phyloP scores from a whole-genome alignment of 176 grass and related monocot genomes.

The Poa pratensis region DNA sequence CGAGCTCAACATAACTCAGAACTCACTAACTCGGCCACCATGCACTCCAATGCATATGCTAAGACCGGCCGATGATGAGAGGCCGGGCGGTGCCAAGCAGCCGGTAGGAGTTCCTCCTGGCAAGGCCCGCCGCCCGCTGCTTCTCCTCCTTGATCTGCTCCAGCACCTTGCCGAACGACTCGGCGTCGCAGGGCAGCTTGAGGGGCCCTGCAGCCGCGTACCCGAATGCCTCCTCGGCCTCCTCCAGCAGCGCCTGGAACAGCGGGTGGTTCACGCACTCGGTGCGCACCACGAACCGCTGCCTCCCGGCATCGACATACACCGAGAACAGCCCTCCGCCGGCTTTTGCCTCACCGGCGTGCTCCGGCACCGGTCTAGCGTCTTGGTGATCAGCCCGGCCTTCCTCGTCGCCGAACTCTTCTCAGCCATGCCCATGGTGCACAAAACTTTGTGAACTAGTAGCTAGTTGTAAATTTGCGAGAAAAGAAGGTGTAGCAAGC shows the following conservation, averaged over 20 bases:
- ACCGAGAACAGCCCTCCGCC: constrained; percentile 53
- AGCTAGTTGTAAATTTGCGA: background rate
- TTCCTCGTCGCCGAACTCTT: constrained; percentile 25
- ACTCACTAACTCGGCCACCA: background rate
- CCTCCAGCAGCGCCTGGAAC: constrained; percentile 57
- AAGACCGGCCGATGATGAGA: background rate
- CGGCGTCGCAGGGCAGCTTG: constrained; percentile 58
- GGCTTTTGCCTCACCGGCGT: background rate
- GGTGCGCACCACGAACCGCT: constrained; percentile 60
- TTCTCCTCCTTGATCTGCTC: constrained; percentile 57
- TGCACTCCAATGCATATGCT: background rate
- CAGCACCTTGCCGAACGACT: constrained; percentile 49
- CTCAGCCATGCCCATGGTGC: constrained; percentile 12
- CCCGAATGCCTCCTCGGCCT: constrained; percentile 63
- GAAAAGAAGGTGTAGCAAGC: background rate
- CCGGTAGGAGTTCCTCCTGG: constrained; percentile 40
- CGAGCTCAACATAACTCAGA: constrained; percentile 31
- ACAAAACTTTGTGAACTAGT: background rate
- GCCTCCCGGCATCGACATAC: constrained; percentile 48
- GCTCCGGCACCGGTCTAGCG: constrained; percentile 55
- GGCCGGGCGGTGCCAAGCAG: constrained; percentile 16
- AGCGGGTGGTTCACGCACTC: constrained; percentile 62
- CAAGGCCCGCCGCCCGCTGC: background rate
- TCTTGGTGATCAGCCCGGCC: constrained; percentile 51
- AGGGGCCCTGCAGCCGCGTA: constrained; percentile 60